Evolutionary conservation across 2,329 filamentous ascomycete genomes (phyloP).

Genomic region (Pestalotiopsis sp.): DNA sequence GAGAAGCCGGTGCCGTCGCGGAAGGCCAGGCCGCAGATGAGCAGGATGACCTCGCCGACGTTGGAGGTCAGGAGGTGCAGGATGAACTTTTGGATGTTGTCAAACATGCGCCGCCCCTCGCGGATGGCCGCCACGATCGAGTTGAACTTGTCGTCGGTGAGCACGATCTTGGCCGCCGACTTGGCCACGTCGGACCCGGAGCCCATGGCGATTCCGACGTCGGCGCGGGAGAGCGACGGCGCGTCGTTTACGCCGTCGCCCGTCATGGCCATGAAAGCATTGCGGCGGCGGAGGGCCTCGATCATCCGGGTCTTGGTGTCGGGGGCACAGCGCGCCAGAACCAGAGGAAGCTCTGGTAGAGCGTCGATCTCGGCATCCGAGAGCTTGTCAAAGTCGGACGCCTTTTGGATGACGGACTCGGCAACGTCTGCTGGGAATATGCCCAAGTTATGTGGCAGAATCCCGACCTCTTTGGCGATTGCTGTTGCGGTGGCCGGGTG

Average conservation of each 20-base stretch:
- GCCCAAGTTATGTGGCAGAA: slow-evolving; percentile 67
- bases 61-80: slow-evolving; percentile 76
- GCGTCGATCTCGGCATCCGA: slow-evolving; percentile 75
- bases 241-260: slow-evolving; percentile 89
- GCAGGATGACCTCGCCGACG: slow-evolving; percentile 68
- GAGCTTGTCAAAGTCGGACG: slow-evolving; percentile 77
- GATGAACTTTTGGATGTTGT: slow-evolving; percentile 89
- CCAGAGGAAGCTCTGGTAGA: slow-evolving; percentile 74
- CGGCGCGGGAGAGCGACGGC: slow-evolving; percentile 76
- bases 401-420: slow-evolving; percentile 73
- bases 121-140: slow-evolving; percentile 82
- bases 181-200: slow-evolving; percentile 86
- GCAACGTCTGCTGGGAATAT: slow-evolving; percentile 64
- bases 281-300: slow-evolving; percentile 78
- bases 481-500: slow-evolving; percentile 78
- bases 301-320: slow-evolving; percentile 92
- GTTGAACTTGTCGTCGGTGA: slow-evolving; percentile 88
- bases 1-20: slow-evolving; percentile 61
- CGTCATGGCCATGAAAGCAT: slow-evolving; percentile 82
- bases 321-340: slow-evolving; percentile 82
- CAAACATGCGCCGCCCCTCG: slow-evolving; percentile 82
- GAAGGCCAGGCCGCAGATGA: slow-evolving; percentile 71
- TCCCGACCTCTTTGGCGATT: slow-evolving; percentile 78
- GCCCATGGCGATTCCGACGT: slow-evolving; percentile 92
- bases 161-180: slow-evolving; percentile 77